Base-by-base conservation (phyloP, 164 flowering plant genomes). In the Nymphaea thermarum region DNA sequence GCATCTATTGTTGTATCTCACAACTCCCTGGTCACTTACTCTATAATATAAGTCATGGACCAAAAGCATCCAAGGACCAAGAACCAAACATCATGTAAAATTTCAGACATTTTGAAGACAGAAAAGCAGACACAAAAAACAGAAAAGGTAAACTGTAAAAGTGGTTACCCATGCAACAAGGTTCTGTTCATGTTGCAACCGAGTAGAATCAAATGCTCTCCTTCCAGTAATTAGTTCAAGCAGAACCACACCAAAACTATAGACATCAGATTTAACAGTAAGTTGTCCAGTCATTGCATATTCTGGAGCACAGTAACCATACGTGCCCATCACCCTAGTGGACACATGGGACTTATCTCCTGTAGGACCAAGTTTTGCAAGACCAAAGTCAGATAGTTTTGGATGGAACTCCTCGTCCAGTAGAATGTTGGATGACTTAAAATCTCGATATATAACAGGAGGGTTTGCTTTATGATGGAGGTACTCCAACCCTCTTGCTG, bases 351-450 rank as follows among this genome's bases (percentile, higher is more conserved):
- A 78, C 76, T 79, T 74, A 63, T 80, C 84, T 43, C 83, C 86
- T 43, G 64, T 67, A 11, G 85, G 85, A 59, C 85, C 85, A 65
- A 82, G 76, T 74, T 79, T 80, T 67, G 83, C 83, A 59, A 82
- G 84, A 12, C 93, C 93, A 66, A 90, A 90, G 74, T 87, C 96
- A 64, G 96, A 87, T 63, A 87, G 82, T 72, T 86, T 90, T 8
- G 96, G 91, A 18, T 82, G 81, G 69, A 67, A 90, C 0, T 76
- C 81, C 44, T 84, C 82, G 59, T 70, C 85, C 63, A 90, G 66
- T 68, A 90, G 67, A 68, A 86, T 83, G 77, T 90, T 90, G 3
- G 90, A 77, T 65, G 90, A 75, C 72, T 87, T 90, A 71, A 90
- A 65, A 69, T 87, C 93, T 67, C 90, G 78, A 67, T 81, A 85